A percentile compares a stretch with the other conserved stretches of the same genome.
phyloP scores from a whole-genome alignment of 805 yeast species.

The Metschnikowia cerradonensis region DNA sequence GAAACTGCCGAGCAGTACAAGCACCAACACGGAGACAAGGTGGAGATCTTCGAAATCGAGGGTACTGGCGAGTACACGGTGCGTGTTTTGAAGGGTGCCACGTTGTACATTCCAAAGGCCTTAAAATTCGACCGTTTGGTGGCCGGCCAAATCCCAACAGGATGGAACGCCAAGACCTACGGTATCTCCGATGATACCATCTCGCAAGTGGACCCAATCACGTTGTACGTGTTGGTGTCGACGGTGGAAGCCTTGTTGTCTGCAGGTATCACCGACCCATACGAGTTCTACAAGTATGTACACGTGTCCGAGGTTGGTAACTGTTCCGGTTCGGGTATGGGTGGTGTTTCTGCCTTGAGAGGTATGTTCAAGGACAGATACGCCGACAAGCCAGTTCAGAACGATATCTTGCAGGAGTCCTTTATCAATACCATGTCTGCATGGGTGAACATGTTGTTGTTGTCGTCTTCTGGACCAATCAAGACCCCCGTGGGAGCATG shows the following conservation, averaged over 20 bases:
- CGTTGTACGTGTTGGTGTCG: conserved; percentile 86
- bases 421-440: conserved; percentile 99
- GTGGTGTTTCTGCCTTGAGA: conserved; percentile 95
- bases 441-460: conserved; percentile 97
- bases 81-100: conserved; percentile 87
- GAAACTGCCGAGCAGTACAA: conserved; percentile 94
- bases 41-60: conserved; percentile 83
- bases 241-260: conserved; percentile 92
- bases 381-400: conserved; percentile 91
- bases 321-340: conserved; percentile 99
- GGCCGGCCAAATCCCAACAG: conserved; percentile 96
- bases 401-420: conserved; percentile 95
- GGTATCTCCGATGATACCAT: conserved; percentile 94
- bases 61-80: conserved; percentile 93
- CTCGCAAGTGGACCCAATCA: conserved; percentile 93
- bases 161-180: conserved; percentile 93
- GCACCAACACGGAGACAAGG: conserved; percentile 89
- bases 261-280: conserved; percentile 97
- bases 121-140: conserved; percentile 68
- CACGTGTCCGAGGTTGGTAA: conserved; percentile 98
- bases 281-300: conserved; percentile 96
- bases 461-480: conserved; percentile 97
- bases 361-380: conserved; percentile 98
- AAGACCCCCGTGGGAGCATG: conserved; percentile 99
- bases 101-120: conserved; percentile 86